Evolutionary conservation across 1,284 basidiomycete species (phyloP), one percentile per base, ranked within the genome.

Genomic region (Bjerkandera adusta): DNA sequence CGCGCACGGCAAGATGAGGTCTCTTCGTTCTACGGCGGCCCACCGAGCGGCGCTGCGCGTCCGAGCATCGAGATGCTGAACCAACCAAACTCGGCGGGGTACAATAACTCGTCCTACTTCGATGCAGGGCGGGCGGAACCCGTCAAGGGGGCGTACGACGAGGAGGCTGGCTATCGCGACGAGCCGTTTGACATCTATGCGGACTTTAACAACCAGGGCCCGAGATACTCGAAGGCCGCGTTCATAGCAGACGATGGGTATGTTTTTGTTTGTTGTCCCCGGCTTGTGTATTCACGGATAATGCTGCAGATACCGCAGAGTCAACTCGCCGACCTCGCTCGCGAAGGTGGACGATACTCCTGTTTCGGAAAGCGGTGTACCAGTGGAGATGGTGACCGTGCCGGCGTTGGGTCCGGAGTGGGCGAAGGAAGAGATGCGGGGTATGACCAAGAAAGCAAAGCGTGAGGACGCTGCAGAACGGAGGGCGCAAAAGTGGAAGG

Each of bases 151-250:
- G 82, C 78, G n/a, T 66, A 71, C 41, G 85, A 87, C 51, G 85
- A 88, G 58, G 71, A 73, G 50, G 65, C 67, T 32, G 66, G 63
- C 18, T 61, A 56, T 25, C 59, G 61, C 48, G 82, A 82, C 35
- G 77, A 70, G 24, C 71, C 74, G 5, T 93, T 89, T 77, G 88
- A 95, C 60, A 83, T 95, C 29, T 90, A 85, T 61, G 89, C 91
- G 7, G 92, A 95, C 68, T 95, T 95, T 66, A 93, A 95, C 70
- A 94, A 93, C 56, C 64, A 78, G 4, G 92, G 92, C 0, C 92
- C 90, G 16, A 73, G 76, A 53, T 94, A 93, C 64, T 86, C 86
- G 57, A 65, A 48, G 22, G 50, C 70, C 36, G 73, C 79, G 18
- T 80, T 85, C 61, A 75, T 65, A 20, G 50, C 57, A 54, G 64